These are phyloP conservation scores for Mrakia hoshinonis DNA, from an alignment of 768 basidiomycete species.

Conservation along the genomic window DNA sequence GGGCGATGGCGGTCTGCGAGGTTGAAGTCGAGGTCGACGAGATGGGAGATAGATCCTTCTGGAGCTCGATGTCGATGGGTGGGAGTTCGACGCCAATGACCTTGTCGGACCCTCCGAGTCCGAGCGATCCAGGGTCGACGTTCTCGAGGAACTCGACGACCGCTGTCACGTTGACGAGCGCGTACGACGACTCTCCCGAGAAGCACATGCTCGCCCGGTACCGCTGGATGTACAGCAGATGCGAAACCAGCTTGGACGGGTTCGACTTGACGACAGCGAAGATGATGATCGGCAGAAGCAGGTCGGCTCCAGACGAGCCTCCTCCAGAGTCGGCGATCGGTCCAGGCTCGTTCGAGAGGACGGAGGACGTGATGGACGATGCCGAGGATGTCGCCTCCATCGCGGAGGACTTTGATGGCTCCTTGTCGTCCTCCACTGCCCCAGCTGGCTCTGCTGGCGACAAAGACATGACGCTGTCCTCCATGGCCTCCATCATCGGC, in stretches of 20 bases:
- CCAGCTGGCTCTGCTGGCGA: background rate
- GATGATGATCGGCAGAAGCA: slow-evolving; percentile 86
- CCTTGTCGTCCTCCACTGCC: background rate
- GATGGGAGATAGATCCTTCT: slow-evolving; percentile 48
- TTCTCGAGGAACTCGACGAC: slow-evolving; percentile 93
- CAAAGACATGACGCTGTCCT: slow-evolving; percentile 1
- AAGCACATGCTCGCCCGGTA: slow-evolving; percentile 51
- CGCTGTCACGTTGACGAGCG: slow-evolving; percentile 86
- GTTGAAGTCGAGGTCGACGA: slow-evolving; percentile 46
- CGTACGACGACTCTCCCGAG: slow-evolving; percentile 82
- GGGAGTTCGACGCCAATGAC: slow-evolving; percentile 54
- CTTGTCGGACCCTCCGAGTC: slow-evolving; percentile 40
- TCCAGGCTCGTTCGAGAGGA: slow-evolving; percentile 7
- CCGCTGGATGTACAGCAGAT: slow-evolving; percentile 48
- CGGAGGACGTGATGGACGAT: background rate
- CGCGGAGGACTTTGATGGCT: background rate
- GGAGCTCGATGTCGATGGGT: slow-evolving; percentile 63
- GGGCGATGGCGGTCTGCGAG: background rate
- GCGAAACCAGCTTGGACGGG: slow-evolving; percentile 69
- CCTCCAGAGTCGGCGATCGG: slow-evolving; percentile 5
- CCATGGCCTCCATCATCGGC: background rate
- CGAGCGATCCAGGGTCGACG: slow-evolving; percentile 70
- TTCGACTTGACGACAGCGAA: slow-evolving; percentile 90
- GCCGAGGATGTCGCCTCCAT: background rate
- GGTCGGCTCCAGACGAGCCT: slow-evolving; percentile 52